phyloP scores from a whole-genome alignment of 768 basidiomycete species.

The Lactifluus hygrophoroides region DNA sequence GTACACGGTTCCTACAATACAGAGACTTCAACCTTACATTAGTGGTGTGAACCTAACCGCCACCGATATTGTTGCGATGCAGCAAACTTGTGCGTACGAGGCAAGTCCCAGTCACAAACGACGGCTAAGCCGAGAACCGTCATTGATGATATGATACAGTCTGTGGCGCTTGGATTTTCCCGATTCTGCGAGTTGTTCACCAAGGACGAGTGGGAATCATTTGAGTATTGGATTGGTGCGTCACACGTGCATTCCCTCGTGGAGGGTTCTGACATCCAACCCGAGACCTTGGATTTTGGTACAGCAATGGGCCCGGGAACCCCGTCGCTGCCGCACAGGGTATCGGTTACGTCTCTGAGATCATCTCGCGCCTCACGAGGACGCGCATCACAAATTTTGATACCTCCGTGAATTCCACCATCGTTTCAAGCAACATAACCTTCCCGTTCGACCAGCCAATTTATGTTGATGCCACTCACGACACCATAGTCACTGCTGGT shows the following conservation, averaged over 20 bases:
- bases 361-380: constrained; percentile 35
- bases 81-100: constrained; percentile 35
- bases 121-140: neutral
- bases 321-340: constrained; percentile 33
- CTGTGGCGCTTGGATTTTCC: constrained; percentile 43
- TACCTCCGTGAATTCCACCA: constrained; percentile 39
- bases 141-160: constrained; percentile 23
- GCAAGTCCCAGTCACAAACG: constrained; percentile 8
- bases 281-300: constrained; percentile 28
- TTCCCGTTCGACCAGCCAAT: constrained; percentile 33
- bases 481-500: constrained; percentile 36
- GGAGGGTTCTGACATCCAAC: neutral
- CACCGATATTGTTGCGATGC: constrained; percentile 30
- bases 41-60: constrained; percentile 28
- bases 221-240: constrained; percentile 34
- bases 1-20: constrained; percentile 33
- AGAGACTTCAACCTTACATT: constrained; percentile 29
- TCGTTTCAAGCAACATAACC: constrained; percentile 32
- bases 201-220: constrained; percentile 43
- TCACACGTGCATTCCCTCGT: neutral
- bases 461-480: constrained; percentile 41
- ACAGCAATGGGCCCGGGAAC: constrained; percentile 35
- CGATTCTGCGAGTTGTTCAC: constrained; percentile 44
- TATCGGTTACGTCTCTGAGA: constrained; percentile 36
- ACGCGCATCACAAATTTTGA: constrained; percentile 32